Evolutionary conservation across 2,329 filamentous ascomycete species (phyloP).

Genomic region (Geosmithia putterillii): DNA sequence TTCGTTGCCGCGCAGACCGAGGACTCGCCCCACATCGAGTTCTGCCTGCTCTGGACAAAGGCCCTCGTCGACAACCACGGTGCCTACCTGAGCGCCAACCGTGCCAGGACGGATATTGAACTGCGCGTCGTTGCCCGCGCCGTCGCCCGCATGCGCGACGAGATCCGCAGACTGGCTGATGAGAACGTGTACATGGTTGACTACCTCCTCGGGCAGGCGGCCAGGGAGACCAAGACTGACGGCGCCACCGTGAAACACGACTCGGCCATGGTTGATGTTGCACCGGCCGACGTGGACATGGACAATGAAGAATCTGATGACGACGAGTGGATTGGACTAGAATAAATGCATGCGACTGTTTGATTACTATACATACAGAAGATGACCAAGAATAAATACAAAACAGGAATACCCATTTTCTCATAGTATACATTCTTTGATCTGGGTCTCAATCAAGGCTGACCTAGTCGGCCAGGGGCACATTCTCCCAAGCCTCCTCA

Average conservation of each 20-base stretch:
- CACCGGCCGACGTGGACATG: neutral
- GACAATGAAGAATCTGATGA: conserved; percentile 22
- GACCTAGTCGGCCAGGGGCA: too few species aligned
- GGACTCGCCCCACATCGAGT: conserved; percentile 85
- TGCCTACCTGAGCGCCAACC: conserved; percentile 69
- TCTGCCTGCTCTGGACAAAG: conserved; percentile 89
- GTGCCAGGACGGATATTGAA: conserved; percentile 71
- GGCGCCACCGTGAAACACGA: neutral
- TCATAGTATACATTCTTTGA: neutral
- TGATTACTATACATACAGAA: neutral
- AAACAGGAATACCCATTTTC: neutral
- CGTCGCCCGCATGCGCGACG: conserved; percentile 66
- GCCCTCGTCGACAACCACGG: conserved; percentile 73
- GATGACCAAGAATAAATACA: neutral
- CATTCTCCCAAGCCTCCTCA: conserved; percentile 49
- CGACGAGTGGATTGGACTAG: conserved; percentile 36
- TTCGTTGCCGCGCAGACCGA: conserved; percentile 84
- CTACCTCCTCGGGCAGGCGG: conserved; percentile 53
- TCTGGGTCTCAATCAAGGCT: neutral
- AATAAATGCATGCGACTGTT: conserved; percentile 20
- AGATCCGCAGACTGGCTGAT: conserved; percentile 72
- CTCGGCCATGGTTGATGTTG: conserved; percentile 5
- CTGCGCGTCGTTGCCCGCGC: conserved; percentile 72
- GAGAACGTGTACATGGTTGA: conserved; percentile 85
- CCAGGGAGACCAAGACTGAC: conserved; percentile 6